Conservation (phyloP, 2,329 filamentous ascomycete genomes). For the Colletotrichum tabaci region DNA sequence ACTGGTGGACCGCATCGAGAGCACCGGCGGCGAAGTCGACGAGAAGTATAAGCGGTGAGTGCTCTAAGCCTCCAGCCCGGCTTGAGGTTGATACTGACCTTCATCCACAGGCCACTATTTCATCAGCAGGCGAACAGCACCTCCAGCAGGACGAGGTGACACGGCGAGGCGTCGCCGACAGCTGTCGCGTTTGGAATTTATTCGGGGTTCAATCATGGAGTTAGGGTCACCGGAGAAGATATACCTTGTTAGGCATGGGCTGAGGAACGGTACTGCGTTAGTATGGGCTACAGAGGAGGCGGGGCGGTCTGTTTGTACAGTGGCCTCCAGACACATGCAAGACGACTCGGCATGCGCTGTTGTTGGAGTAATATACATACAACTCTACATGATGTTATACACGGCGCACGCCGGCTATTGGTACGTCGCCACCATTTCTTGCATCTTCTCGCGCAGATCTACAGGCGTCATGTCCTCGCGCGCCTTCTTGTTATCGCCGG, state of each 20-base stretch:
- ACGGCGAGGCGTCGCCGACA: neutral
- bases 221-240: neutral
- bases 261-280: neutral
- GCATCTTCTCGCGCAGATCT: constrained; percentile 62
- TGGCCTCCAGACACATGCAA: constrained; percentile 1
- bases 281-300: neutral
- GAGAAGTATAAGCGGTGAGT: constrained; percentile 61
- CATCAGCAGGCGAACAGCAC: constrained; percentile 23
- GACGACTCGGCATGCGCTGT: constrained; percentile 2
- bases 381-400: constrained; percentile 32
- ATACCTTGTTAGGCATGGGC: constrained; percentile 16
- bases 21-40: constrained; percentile 69
- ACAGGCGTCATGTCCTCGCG: constrained; percentile 60
- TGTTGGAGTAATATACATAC: constrained; percentile 28
- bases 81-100: neutral
- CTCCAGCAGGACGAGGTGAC: constrained; percentile 21
- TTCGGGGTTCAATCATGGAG: constrained; percentile 1
- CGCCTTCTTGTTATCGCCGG: constrained; percentile 40
- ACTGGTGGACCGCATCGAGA: constrained; percentile 72
- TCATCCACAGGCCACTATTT: neutral
- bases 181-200: neutral
- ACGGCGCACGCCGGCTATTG: constrained; percentile 52
- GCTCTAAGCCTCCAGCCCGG: neutral
- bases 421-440: constrained; percentile 62
- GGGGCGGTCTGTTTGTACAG: constrained; percentile 15